Conservation (phyloP, 306 rosid genomes). For the Astragalus membranaceus region DNA sequence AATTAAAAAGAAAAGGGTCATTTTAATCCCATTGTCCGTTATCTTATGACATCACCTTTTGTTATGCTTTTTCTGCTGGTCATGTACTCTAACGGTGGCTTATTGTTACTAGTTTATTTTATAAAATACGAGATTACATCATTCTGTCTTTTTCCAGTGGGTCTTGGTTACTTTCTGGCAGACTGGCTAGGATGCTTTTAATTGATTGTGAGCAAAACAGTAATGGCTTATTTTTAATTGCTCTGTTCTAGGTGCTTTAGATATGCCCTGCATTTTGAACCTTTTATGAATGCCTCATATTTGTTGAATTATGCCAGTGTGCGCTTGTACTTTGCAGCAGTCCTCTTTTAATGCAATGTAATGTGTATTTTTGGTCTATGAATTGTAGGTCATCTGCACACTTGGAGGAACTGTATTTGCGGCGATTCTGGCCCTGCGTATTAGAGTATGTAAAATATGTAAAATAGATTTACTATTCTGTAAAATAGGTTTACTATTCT, state of each 20-base stretch:
- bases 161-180: no score
- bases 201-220: no score
- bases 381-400: no score
- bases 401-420: no score
- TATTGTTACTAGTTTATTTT: not conserved
- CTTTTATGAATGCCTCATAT: not conserved
- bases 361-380: no score
- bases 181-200: no score
- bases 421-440: no score
- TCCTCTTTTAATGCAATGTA: not conserved
- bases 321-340: constrained; percentile 3
- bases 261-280: not conserved
- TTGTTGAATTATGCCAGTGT: not conserved
- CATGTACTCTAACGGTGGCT: not conserved
- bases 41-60: not conserved
- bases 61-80: not conserved
- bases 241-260: not conserved
- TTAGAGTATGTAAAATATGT: no score
- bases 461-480: no score
- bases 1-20: not conserved
- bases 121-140: constrained; percentile 17
- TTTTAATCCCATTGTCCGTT: not conserved
- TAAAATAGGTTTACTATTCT: no score
- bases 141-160: no score
- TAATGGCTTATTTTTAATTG: constrained; percentile 16